Evolutionary conservation across 176 grass and related monocot species (phyloP).

Genomic region (Zoysia pacifica): DNA sequence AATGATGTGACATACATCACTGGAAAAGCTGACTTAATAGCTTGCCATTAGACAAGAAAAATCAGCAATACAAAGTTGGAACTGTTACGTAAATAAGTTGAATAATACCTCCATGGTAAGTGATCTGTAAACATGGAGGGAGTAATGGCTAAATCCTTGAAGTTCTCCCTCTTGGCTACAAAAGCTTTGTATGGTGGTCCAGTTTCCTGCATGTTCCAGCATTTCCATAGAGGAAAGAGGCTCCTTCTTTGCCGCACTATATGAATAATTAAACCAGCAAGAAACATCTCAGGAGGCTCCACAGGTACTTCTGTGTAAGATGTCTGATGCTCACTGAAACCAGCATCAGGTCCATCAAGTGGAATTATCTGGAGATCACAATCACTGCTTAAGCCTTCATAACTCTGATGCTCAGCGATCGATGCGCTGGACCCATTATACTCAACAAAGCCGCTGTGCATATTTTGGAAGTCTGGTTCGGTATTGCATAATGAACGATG

Average conservation of each 20-base stretch:
- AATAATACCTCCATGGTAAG: constrained; percentile 87
- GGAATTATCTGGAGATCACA: constrained; percentile 42
- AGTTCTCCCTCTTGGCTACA: constrained; percentile 71
- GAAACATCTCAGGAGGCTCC: constrained; percentile 87
- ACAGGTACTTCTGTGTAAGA: constrained; percentile 60
- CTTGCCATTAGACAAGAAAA: background rate
- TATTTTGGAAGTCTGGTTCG: constrained; percentile 50
- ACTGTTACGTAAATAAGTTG: background rate
- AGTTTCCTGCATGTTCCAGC: constrained; percentile 59
- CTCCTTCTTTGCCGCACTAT: constrained; percentile 69
- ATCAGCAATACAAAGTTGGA: background rate
- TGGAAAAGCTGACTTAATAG: background rate
- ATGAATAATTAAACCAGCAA: constrained; percentile 80
- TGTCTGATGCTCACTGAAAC: constrained; percentile 32
- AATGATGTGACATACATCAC: background rate
- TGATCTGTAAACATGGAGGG: constrained; percentile 97
- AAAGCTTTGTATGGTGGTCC: constrained; percentile 76
- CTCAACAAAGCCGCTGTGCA: constrained; percentile 23
- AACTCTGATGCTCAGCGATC: constrained; percentile 21
- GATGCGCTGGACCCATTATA: constrained; percentile 42
- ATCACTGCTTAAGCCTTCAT: constrained; percentile 32
- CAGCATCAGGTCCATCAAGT: constrained; percentile 45
- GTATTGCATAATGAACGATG: constrained; percentile 43
- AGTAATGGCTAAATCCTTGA: constrained; percentile 72
- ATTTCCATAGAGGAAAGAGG: constrained; percentile 81